phyloP scores from a whole-genome alignment of 805 yeast species.

The Ogataea angusta region DNA sequence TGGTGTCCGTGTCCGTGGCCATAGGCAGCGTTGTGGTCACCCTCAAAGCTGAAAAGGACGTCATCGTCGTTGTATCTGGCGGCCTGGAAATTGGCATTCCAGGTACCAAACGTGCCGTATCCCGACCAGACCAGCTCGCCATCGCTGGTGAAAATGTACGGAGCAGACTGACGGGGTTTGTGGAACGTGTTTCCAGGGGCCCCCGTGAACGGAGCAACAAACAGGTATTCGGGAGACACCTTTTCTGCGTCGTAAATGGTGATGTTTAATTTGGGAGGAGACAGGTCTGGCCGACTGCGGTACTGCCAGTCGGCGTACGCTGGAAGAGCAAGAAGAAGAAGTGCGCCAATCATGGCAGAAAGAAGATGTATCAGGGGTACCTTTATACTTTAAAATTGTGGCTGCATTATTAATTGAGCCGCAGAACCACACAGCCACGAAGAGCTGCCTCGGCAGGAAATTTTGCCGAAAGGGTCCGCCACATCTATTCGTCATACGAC shows the following conservation, averaged over 20 bases:
- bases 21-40: slow-evolving; percentile 29
- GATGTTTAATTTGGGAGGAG: slow-evolving; percentile 35
- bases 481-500: not conserved
- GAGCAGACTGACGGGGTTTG: slow-evolving; percentile 35
- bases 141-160: slow-evolving; percentile 34
- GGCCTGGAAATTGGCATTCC: slow-evolving; percentile 35
- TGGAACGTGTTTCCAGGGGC: slow-evolving; percentile 12
- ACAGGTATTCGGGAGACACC: slow-evolving; percentile 31
- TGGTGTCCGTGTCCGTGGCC: slow-evolving; percentile 33
- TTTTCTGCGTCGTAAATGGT: slow-evolving; percentile 27
- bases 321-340: slow-evolving; percentile 1
- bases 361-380: no score
- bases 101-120: slow-evolving; percentile 32
- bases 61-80: slow-evolving; percentile 26
- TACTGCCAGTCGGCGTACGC: slow-evolving; percentile 32
- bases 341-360: not conserved
- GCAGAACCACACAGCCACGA: no score
- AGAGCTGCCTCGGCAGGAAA: no score
- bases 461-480: not conserved
- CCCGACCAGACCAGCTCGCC: slow-evolving; percentile 41
- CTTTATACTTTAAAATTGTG: not conserved
- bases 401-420: not conserved
- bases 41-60: slow-evolving; percentile 35
- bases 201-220: slow-evolving; percentile 33
- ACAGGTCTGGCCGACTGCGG: slow-evolving; percentile 36